Conservation (phyloP, 306 rosid species). For the Begonia masoniana region DNA sequence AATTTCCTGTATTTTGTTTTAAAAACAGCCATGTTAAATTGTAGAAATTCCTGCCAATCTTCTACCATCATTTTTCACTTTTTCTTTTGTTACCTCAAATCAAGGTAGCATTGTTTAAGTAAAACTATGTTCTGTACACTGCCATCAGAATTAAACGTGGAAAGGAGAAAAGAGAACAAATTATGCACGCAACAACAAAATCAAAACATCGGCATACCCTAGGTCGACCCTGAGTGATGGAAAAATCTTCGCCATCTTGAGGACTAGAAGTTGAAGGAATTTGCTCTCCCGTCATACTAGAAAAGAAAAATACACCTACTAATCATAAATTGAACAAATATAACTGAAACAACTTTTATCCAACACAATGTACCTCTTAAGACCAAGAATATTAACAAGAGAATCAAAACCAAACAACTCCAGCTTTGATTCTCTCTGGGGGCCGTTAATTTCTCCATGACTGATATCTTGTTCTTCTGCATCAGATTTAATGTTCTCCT, state of each 20-base stretch:
- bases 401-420: conserved; percentile 98
- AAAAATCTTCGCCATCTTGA: conserved; percentile 80
- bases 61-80: too few relatives aligned
- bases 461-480: conserved; percentile 30
- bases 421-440: conserved; percentile 72
- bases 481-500: conserved; percentile 22
- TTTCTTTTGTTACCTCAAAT: too few relatives aligned
- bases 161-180: conserved; percentile 10
- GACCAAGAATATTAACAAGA: conserved; percentile 98
- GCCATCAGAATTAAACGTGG: too few relatives aligned
- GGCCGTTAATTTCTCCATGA: conserved; percentile 40
- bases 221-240: conserved; percentile 64
- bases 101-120: too few relatives aligned
- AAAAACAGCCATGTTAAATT: too few relatives aligned
- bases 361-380: conserved; percentile 52
- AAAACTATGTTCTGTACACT: too few relatives aligned
- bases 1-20: too few relatives aligned
- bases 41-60: too few relatives aligned
- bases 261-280: conserved; percentile 74
- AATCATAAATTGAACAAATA: background rate
- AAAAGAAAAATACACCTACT: conserved; percentile 15
- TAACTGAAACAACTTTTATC: background rate
- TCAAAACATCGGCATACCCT: conserved; percentile 38
- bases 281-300: conserved; percentile 90
- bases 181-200: conserved; percentile 4